A percentile compares a stretch with the other conserved stretches of the same genome.
These are phyloP conservation scores for Lipomyces orientalis DNA, from an alignment of 805 yeast genomes.

Conservation along the genomic window DNA sequence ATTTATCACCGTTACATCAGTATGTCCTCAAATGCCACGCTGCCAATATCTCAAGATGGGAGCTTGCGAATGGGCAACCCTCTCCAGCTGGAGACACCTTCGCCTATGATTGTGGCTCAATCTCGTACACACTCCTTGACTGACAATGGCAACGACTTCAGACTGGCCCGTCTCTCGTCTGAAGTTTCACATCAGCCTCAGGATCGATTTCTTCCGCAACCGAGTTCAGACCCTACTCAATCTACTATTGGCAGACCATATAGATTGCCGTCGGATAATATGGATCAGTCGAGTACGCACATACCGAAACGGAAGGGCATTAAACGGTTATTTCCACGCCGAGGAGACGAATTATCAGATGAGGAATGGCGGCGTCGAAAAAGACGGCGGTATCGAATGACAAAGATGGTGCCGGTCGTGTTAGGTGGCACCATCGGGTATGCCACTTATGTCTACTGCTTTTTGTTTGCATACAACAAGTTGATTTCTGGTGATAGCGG, in stretches of 20 bases:
- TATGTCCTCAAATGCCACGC: neutral
- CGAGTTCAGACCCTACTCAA: neutral
- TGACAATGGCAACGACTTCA: constrained; percentile 3
- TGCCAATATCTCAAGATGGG: neutral
- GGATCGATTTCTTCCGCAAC: neutral
- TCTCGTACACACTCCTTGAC: neutral
- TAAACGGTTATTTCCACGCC: neutral
- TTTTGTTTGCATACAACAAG: constrained; percentile 53
- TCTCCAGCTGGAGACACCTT: neutral
- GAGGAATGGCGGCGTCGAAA: constrained; percentile 24
- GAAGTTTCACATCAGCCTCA: neutral
- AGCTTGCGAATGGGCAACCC: neutral
- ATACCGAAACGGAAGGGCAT: neutral
- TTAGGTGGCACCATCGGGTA: constrained; percentile 47
- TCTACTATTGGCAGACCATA: neutral
- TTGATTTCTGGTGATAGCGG: constrained; percentile 38
- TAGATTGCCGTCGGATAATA: neutral
- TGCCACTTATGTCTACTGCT: constrained; percentile 53
- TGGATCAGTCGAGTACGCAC: neutral
- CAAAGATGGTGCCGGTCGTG: constrained; percentile 29
- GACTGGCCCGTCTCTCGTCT: constrained; percentile 4
- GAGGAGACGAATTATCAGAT: constrained; percentile 10
- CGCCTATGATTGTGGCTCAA: neutral
- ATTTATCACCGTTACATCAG: neutral
- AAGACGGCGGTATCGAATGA: constrained; percentile 21